A percentile compares a stretch with the other conserved stretches of the same genome.
Evolutionary conservation across 495 filamentous ascomycete species (phyloP).

Genomic region (Neurospora hispaniola): DNA sequence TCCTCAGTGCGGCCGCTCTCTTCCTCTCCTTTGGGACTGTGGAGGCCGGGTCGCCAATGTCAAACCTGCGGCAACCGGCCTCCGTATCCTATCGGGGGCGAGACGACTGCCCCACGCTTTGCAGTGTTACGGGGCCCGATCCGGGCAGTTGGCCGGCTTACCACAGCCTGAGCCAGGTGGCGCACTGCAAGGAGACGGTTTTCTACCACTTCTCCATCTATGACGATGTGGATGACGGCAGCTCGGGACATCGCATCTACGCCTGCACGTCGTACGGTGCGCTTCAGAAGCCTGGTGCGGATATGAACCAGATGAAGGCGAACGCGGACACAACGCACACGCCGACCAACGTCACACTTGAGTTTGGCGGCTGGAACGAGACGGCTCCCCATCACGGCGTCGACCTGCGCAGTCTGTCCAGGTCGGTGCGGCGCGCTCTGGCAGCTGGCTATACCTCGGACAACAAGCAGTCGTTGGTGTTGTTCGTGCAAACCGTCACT

Average conservation of each 20-base stretch:
- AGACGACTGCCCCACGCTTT: conserved; percentile 21
- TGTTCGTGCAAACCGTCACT: conserved; percentile 5
- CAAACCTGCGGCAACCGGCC: background rate
- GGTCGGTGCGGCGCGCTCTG: background rate
- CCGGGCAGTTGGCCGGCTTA: conserved; percentile 24
- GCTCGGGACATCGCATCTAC: conserved; percentile 18
- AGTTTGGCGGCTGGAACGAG: conserved; percentile 3
- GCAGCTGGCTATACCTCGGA: background rate
- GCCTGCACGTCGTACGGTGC: conserved; percentile 23
- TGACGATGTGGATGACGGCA: conserved; percentile 22
- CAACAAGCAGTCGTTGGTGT: conserved; percentile 1
- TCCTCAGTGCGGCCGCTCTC: background rate
- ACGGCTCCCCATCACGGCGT: background rate
- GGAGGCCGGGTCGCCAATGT: background rate
- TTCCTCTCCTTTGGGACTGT: background rate
- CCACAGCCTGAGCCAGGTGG: conserved; percentile 15
- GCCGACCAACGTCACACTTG: background rate
- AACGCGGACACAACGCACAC: background rate
- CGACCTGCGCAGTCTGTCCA: background rate
- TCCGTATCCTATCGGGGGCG: background rate
- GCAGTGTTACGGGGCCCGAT: conserved; percentile 19
- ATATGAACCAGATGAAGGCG: background rate
- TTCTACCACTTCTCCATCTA: conserved; percentile 24
- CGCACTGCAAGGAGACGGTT: conserved; percentile 17
- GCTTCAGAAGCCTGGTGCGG: background rate